Percentiles rank a stretch among this genome's conserved stretches.
phyloP scores from a whole-genome alignment of 768 basidiomycete species.

The Cystofilobasidium macerans region DNA sequence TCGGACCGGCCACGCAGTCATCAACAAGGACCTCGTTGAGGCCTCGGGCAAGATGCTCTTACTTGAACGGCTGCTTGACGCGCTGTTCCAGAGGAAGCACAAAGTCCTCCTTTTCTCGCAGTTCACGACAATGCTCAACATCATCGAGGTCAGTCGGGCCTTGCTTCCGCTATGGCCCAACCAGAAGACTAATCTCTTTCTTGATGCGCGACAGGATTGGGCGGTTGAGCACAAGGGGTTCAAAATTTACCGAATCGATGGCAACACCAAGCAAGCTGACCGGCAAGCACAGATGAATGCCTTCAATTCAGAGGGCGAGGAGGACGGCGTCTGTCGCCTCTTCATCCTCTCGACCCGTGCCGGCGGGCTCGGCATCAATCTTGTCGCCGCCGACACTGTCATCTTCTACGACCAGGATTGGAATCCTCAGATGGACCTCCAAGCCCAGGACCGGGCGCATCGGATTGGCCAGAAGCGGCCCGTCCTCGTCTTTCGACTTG shows the following conservation, averaged over 20 bases:
- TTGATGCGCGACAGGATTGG: slow-evolving; percentile 54
- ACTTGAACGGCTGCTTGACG: slow-evolving; percentile 72
- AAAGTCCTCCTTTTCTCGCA: slow-evolving; percentile 58
- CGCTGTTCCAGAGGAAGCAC: slow-evolving; percentile 65
- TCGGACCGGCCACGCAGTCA: slow-evolving; percentile 49
- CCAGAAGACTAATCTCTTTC: background rate
- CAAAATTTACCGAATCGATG: slow-evolving; percentile 83
- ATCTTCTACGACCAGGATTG: slow-evolving; percentile 92
- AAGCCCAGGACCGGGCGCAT: slow-evolving; percentile 91
- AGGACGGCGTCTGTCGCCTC: slow-evolving; percentile 41
- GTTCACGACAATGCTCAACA: slow-evolving; percentile 91
- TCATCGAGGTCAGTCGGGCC: slow-evolving; percentile 53
- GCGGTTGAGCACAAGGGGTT: slow-evolving; percentile 70
- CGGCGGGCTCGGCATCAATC: slow-evolving; percentile 69
- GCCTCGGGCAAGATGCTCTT: slow-evolving; percentile 96
- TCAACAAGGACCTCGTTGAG: slow-evolving; percentile 70
- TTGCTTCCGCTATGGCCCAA: no score
- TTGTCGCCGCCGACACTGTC: slow-evolving; percentile 75
- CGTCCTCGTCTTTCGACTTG: slow-evolving; percentile 40
- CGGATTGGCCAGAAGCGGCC: slow-evolving; percentile 89
- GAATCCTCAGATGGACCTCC: slow-evolving; percentile 94
- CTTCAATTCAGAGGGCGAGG: slow-evolving; percentile 65
- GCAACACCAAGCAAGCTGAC: slow-evolving; percentile 63
- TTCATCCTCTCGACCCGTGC: slow-evolving; percentile 73
- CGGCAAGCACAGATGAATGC: slow-evolving; percentile 72